A percentile compares a stretch with the other conserved stretches of the same genome.
Evolutionary conservation across 371 early-diverging fungal species (phyloP).

Genomic region (Mucor mucedo): DNA sequence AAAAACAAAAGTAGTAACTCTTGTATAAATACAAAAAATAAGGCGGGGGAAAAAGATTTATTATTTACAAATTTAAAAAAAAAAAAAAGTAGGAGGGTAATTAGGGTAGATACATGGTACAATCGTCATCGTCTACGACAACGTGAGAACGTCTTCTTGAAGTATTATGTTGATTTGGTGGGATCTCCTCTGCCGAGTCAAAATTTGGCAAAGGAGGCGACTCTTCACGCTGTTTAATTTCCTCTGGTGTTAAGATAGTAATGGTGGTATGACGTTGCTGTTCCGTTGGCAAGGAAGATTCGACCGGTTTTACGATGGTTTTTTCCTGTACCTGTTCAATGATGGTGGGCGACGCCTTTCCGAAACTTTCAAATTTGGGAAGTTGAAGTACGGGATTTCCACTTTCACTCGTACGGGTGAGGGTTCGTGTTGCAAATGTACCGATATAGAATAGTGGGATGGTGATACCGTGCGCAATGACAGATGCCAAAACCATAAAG

Average conservation of each 20-base stretch:
- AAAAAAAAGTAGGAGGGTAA: too few species aligned
- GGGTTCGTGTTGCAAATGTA: slow-evolving; percentile 37
- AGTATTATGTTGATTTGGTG: too few species aligned
- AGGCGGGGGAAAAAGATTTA: too few species aligned
- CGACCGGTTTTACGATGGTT: not conserved
- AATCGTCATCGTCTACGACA: too few species aligned
- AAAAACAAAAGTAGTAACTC: too few species aligned
- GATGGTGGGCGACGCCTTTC: not conserved
- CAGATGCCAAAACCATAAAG: slow-evolving; percentile 77
- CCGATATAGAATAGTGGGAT: slow-evolving; percentile 69
- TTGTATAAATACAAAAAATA: too few species aligned
- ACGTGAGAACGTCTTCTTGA: too few species aligned
- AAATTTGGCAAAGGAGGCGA: too few species aligned
- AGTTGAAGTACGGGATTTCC: slow-evolving; percentile 13
- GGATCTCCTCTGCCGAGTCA: too few species aligned
- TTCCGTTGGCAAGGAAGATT: not conserved
- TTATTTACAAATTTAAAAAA: too few species aligned
- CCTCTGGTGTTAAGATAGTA: slow-evolving; percentile 35
- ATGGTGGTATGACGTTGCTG: slow-evolving; percentile 31
- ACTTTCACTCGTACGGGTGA: slow-evolving; percentile 33
- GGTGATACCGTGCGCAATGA: slow-evolving; percentile 81
- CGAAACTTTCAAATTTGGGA: slow-evolving; percentile 14
- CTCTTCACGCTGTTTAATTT: not conserved
- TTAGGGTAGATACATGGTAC: too few species aligned
- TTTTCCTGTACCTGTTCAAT: not conserved